Conservation (phyloP, 139 green algal genomes). For the Chlorella sp. region DNA sequence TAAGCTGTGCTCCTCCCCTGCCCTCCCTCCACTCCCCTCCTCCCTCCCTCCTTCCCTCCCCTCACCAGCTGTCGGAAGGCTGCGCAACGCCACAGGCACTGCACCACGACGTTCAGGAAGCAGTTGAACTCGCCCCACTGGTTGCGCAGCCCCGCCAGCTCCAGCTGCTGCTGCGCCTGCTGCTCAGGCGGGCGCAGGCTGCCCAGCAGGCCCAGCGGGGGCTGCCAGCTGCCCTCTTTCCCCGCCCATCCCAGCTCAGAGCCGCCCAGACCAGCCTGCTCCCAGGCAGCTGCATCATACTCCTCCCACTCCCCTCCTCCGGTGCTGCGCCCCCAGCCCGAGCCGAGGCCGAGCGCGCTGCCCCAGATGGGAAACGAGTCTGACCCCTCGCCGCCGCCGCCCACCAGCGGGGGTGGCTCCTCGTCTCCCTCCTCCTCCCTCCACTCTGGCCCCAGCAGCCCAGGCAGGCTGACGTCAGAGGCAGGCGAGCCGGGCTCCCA, state of each 20-base stretch:
- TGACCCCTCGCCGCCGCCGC: too few species aligned
- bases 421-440: too few species aligned
- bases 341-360: too few species aligned
- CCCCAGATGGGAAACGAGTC: background rate
- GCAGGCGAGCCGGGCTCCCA: too few species aligned
- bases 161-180: background rate
- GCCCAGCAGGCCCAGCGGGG: background rate
- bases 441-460: too few species aligned
- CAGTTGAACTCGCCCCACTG: conserved; percentile 75
- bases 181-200: background rate
- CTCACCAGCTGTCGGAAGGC: conserved; percentile 37
- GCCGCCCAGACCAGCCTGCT: too few species aligned
- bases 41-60: background rate
- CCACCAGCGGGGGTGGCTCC: background rate
- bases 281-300: background rate
- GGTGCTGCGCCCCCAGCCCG: too few species aligned
- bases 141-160: conserved; percentile 17
- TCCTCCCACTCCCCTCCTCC: too few species aligned
- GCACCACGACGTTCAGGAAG: conserved; percentile 90
- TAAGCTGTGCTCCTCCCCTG: too few species aligned
- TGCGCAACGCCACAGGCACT: conserved; percentile 68
- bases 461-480: too few species aligned
- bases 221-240: background rate
- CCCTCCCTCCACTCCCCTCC: too few species aligned
- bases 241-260: too few species aligned